These are phyloP conservation scores for Moricandia arvensis DNA, from an alignment of 345 rosid genomes.

Conservation along the genomic window DNA sequence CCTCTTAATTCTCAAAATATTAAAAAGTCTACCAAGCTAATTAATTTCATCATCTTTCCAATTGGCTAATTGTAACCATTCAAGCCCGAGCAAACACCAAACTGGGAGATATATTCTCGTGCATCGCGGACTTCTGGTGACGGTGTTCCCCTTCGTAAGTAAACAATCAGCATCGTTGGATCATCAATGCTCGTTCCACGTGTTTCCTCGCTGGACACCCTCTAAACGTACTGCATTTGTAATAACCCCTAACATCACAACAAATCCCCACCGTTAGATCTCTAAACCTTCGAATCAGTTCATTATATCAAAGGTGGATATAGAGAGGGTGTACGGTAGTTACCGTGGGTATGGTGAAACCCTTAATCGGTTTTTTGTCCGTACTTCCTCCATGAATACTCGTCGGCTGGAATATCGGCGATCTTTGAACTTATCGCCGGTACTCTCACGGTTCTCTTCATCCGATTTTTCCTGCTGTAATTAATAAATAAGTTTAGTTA, in stretches of 20 bases:
- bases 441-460: conserved; percentile 65
- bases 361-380: conserved; percentile 97
- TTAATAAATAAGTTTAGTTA: not conserved
- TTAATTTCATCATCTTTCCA: not conserved
- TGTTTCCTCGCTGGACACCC: conserved; percentile 94
- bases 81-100: conserved; percentile 50
- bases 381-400: conserved; percentile 89
- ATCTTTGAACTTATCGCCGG: conserved; percentile 80
- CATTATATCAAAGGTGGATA: conserved; percentile 12
- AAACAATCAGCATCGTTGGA: conserved; percentile 73
- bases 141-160: conserved; percentile 90
- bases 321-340: conserved; percentile 1
- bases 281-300: not conserved
- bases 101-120: conserved; percentile 39
- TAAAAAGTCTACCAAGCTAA: conserved; percentile 31
- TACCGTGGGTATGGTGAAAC: conserved; percentile 94
- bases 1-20: conserved; percentile 23
- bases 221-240: conserved; percentile 78
- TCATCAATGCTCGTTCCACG: conserved; percentile 81
- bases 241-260: conserved; percentile 61
- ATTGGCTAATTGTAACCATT: not conserved
- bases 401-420: conserved; percentile 90
- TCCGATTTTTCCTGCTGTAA: conserved; percentile 61
- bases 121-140: conserved; percentile 52
- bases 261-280: conserved; percentile 26